Evolutionary conservation across 176 grass and related monocot genomes (phyloP), one percentile per base, ranked within the genome.

Genomic region (Urochloa ruziziensis): DNA sequence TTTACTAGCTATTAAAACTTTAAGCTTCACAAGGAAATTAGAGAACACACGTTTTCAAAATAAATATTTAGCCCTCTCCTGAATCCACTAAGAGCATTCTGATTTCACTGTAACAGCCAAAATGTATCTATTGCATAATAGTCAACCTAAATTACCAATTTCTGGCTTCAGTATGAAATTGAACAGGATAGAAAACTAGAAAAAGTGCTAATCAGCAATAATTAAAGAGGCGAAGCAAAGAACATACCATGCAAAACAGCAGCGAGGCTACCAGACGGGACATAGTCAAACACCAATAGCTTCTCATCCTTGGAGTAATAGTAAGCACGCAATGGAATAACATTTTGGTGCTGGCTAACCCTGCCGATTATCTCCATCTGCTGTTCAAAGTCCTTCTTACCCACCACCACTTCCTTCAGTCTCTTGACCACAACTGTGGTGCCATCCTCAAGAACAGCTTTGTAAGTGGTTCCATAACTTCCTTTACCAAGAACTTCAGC

Each of bases 291-390:
- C 72, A 99, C 93, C 14, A 99, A 88, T 51, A 99, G 89, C 49
- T 99, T 99, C 64, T 99, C 96, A 87, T 99, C 96, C 62, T 99
- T 99, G 60, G 96, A 99, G 84, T 95, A 99, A 81, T 99, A 99
- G 65, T 99, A 99, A 81, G 96, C 93, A 82, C 91, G 87, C 80
- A 99, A 82, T 4, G 96, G 93, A 47, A 91, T 52, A 60, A 99
- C 80, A 90, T 96, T 94, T 44, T 90, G 89, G 53, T 99, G 96
- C 52, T 88, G 91, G 13, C 89, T 63, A 86, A 94, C 54, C 71
- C 89, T 88, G 33, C 96, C 96, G 63, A 99, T 85, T 74, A 99
- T 90, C 83, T 99, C 96, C 91, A 99, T 96, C 62, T 96, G 96
- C 75, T 94, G 93, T 68, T 99, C 93, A 30, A 98, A 99, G 47